Base-by-base conservation (phyloP, 1,284 basidiomycete genomes). In the Naganishia sp. region DNA sequence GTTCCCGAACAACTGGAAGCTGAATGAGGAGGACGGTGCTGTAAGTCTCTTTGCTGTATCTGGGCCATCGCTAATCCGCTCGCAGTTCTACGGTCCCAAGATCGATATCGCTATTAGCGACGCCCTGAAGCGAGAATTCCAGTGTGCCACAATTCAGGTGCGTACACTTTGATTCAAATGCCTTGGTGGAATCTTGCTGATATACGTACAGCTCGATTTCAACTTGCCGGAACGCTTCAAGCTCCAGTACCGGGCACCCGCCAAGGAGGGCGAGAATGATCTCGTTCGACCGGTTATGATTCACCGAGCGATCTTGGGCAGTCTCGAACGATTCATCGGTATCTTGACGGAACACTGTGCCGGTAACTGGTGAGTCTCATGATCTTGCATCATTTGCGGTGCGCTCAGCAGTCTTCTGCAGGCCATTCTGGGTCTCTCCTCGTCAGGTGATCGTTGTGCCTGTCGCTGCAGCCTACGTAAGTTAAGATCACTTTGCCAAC, bases 161-260 rank as follows among this genome's bases (percentile, higher is more conserved):
- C 58, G 75, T 70, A 18, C 0, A 6, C 31, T 23, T 53, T 60
- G 17, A 10, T 21, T 61, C 18, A 7, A 18, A 17, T 11, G 51
- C 13, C 31, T 58, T 39, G 45, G 35, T 6, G 3, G 21, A 1
- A 21, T 3, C 17, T n/a, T 39, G 35, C 35, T 39, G 35, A 39
- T 13, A 3, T 17, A 13, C 43, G 42, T 18, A 7, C 91, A 99
- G 81, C 90, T 99, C 71, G 96, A 99, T 83, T 99, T 98, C 87
- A 93, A 99, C 80, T 86, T 99, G 10, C 96, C 96, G n/a, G 90
- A 97, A 76, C 88, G 93, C 57, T 99, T 99, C 84, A 90, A 96
- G 80, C 85, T 99, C 70, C 90, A 90, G 76, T 99, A 94, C 82
- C 90, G 93, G 49, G 87, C 87, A 47, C 71, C 80, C 5, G 74